Conservation (phyloP, 2,329 filamentous ascomycete genomes). For the Diaporthe sp. region DNA sequence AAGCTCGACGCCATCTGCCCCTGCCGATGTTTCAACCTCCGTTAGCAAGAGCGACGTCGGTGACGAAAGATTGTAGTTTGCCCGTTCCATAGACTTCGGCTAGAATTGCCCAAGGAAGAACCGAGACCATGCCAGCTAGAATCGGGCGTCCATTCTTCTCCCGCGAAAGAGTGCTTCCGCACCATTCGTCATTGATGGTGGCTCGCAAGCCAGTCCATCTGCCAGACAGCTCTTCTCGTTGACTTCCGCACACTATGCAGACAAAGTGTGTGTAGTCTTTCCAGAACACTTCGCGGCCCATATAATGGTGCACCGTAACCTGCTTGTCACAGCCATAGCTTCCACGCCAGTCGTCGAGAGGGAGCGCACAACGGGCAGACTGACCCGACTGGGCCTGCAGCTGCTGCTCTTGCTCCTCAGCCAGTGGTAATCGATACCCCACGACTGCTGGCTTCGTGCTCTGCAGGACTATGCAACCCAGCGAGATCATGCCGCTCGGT, state of each 20-base stretch:
- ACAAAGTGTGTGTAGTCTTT: neutral
- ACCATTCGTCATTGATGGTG: neutral
- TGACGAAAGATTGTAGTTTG: neutral
- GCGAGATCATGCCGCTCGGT: neutral
- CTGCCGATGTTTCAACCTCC: conserved; percentile 25
- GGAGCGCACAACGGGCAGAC: neutral
- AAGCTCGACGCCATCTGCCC: conserved; percentile 1
- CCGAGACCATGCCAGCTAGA: neutral
- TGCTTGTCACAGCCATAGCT: neutral
- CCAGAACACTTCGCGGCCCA: neutral
- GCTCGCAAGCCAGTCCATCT: neutral
- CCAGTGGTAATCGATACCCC: neutral
- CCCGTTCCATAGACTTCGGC: neutral
- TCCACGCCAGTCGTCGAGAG: neutral
- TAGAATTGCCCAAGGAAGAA: conserved; percentile 1
- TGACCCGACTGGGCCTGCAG: neutral
- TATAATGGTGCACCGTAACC: neutral
- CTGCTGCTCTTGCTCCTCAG: neutral
- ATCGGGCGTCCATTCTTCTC: neutral
- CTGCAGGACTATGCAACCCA: neutral
- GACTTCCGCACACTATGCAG: neutral
- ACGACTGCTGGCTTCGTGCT: neutral
- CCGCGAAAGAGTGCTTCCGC: too few species aligned
- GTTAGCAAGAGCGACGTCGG: neutral
- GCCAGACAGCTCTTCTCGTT: neutral